Base-by-base conservation (phyloP, 129 eudicot genomes). In the Oenanthe sinensis region DNA sequence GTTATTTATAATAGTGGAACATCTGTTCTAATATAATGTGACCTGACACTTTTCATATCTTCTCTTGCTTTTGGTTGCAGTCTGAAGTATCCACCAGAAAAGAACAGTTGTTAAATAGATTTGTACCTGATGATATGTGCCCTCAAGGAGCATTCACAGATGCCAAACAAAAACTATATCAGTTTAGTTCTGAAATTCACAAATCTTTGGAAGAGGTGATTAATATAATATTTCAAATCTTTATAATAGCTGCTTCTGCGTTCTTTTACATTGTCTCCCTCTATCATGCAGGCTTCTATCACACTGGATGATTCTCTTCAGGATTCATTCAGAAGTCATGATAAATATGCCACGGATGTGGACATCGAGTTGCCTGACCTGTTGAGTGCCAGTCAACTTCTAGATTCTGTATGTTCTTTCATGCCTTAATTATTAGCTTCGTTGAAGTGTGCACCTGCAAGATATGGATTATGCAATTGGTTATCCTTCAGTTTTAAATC, bases 401-500 rank as follows among this genome's bases (percentile, higher is more conserved):
- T 95, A 33, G 96, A 91, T 85, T 91, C 99, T 20, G 98, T 95
- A 88, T 63, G 98, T 85, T 68, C 79, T 79, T 58, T 65, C 81
- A 17, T 72, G 43, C 70, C 40, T 42, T 74, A 36, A n/a, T 58
- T 37, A 40, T 55, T 80, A 74, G 36, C n/a, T 26, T 63, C 3
- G 20, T 52, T 55, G 16, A 33, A 67, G 65, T 8, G 72, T 37
- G 4, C 22, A 44, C 80, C 28, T 46, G 75, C 44, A 48, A 30
- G 44, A 10, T 16, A 28, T 19, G 49, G 47, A 67, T 28, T 17
- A 40, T 10, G 40, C 5, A 28, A 50, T 36, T 55, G 37, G 74
- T 30, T 44, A 5, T 44, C 24, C 7, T 44, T 13, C 11, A 15
- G 58, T 65, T 39, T 69, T 46, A 63, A 1, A 44, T 68, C 65